phyloP scores from a whole-genome alignment of 768 basidiomycete genomes.

The Pulveroboletus sp. region DNA sequence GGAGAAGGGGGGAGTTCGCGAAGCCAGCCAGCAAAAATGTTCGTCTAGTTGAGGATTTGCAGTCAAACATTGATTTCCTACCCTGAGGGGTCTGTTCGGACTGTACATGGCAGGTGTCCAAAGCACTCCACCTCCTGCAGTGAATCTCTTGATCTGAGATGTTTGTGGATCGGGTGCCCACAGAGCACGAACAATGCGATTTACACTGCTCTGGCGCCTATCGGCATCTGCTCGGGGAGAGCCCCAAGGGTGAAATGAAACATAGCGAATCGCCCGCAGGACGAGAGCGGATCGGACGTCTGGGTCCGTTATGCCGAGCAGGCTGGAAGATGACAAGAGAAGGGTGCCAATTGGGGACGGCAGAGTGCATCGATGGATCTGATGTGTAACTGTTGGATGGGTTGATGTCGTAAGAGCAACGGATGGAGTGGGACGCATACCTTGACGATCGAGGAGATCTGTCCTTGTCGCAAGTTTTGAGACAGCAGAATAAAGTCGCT shows the following conservation, averaged over 20 bases:
- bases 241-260: conserved; percentile 78
- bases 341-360: conserved; percentile 50
- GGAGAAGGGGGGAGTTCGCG: conserved; percentile 49
- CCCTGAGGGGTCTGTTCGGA: conserved; percentile 15
- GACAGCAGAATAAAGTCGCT: conserved; percentile 39
- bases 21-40: conserved; percentile 56
- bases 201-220: conserved; percentile 45
- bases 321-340: conserved; percentile 37
- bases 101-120: conserved; percentile 53
- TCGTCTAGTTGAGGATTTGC: conserved; percentile 16
- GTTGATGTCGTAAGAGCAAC: conserved; percentile 16
- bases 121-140: conserved; percentile 57
- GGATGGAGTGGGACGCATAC: conserved; percentile 25
- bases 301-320: conserved; percentile 34
- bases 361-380: conserved; percentile 34
- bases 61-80: conserved; percentile 17
- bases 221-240: conserved; percentile 56
- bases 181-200: conserved; percentile 45
- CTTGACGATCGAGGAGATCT: conserved; percentile 43
- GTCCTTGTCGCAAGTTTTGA: conserved; percentile 33
- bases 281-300: conserved; percentile 40
- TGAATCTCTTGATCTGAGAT: conserved; percentile 35
- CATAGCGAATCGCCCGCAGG: conserved; percentile 59
- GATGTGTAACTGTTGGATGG: conserved; percentile 41
- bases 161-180: conserved; percentile 38